Evolutionary conservation across 495 filamentous ascomycete species (phyloP).

Genomic region (Sordaria brevicollis): DNA sequence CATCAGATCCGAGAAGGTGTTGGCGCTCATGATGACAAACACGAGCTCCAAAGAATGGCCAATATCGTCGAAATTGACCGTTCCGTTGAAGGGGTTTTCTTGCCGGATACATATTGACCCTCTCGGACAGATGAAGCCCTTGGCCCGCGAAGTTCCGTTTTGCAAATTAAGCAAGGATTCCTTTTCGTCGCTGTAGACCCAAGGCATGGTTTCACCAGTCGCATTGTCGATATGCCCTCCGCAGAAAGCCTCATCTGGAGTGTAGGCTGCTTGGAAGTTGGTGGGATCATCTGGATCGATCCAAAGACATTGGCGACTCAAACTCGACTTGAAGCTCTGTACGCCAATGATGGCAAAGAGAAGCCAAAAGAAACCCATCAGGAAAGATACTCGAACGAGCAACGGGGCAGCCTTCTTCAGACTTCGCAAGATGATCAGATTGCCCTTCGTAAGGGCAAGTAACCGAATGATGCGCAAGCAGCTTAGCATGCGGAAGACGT

Average conservation of each 20-base stretch:
- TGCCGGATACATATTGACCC: slow-evolving; percentile 76
- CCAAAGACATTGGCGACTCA: slow-evolving; percentile 85
- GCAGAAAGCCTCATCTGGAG: slow-evolving; percentile 63
- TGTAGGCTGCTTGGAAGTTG: slow-evolving; percentile 34
- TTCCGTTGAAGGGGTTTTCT: slow-evolving; percentile 70
- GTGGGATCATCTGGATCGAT: slow-evolving; percentile 45
- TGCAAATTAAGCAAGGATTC: background rate
- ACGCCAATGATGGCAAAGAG: slow-evolving; percentile 94
- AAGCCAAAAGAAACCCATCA: slow-evolving; percentile 98
- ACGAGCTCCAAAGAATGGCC: slow-evolving; percentile 83
- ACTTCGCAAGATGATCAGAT: slow-evolving; percentile 87
- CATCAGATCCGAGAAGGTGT: slow-evolving; percentile 89
- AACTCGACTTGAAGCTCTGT: slow-evolving; percentile 94
- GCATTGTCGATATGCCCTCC: slow-evolving; percentile 62
- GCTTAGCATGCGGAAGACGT: slow-evolving; percentile 92
- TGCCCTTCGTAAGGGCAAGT: slow-evolving; percentile 82
- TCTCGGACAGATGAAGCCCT: slow-evolving; percentile 84
- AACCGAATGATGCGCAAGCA: slow-evolving; percentile 86
- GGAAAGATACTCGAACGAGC: slow-evolving; percentile 88
- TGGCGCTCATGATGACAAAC: slow-evolving; percentile 98
- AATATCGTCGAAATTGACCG: slow-evolving; percentile 93
- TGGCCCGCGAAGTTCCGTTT: slow-evolving; percentile 41
- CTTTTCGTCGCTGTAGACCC: slow-evolving; percentile 37
- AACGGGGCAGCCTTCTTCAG: slow-evolving; percentile 90
- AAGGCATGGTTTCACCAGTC: slow-evolving; percentile 51